Base-by-base conservation (phyloP, 305 asterid species). In the Solanum hybrid region DNA sequence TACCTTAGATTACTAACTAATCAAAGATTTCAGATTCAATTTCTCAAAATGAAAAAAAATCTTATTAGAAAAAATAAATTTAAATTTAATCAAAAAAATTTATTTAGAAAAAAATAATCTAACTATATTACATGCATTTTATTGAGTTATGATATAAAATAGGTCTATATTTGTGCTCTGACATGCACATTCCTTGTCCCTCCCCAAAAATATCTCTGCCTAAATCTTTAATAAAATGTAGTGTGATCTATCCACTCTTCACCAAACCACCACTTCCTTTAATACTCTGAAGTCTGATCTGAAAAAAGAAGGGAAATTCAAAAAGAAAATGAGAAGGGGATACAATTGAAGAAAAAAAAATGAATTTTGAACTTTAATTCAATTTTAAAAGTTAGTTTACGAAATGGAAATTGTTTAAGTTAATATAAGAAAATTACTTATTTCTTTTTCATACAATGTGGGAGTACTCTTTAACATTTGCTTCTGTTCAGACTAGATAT, bases 161-260 rank as follows among this genome's bases (percentile, higher is more conserved):
- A 41, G 17, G 57, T 41, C 57, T 41, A 12, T 41, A 41, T 12
- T 24, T 34, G 9, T 70, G 10, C 37, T 75, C 22, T 37, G 13
- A 79, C 70, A 34, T 39, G 36, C 70, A 36, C 38, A 87, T 27
- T 70, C 72, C 39, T 26, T 75, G 72, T 36, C 22, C 73, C 17
- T 8, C 82, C 36, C 14, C 4, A 0, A 70, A 87, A 70, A 70
- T 87, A 87, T 70, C 84, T 87, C 82, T 73, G 41, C 68, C 37
- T 9, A 70, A 70, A 68, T 36, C 15, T 72, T 87, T 24, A 13
- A 36, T 87, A 72, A 87, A 38, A 77, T 39, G 6, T 27, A 88
- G 73, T 51, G 88, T 84, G 76, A 84, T 84, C 85, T 36, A 87
- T 87, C 84, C 68, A 88, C 65, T 24, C 41, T 88, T 75, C 84